These are phyloP conservation scores for Fusarium albosuccineum DNA, from an alignment of 2,329 filamentous ascomycete species.

Conservation along the genomic window DNA sequence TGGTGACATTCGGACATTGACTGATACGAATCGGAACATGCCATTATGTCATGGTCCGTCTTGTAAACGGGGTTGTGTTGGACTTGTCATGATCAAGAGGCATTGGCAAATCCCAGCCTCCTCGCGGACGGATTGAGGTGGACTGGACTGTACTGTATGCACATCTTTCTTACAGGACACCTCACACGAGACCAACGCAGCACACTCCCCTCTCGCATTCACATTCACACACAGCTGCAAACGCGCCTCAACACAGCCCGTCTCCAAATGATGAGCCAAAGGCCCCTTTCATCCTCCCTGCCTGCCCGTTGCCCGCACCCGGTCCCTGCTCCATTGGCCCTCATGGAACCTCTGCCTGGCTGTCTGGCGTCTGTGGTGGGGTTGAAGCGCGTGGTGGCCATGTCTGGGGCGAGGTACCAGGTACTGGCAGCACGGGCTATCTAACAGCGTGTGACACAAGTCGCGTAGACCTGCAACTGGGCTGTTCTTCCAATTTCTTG, in stretches of 20 bases:
- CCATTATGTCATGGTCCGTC: not conserved
- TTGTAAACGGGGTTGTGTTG: not conserved
- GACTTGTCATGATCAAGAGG: conserved; percentile 5
- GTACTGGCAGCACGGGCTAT: conserved; percentile 28
- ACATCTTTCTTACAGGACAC: conserved; percentile 14
- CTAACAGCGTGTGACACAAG: conserved; percentile 6
- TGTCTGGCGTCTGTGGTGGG: conserved; percentile 31
- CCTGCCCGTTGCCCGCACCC: conserved; percentile 33
- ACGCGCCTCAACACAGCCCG: conserved; percentile 9
- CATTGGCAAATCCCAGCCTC: conserved; percentile 16
- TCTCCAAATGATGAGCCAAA: conserved; percentile 10
- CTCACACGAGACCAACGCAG: conserved; percentile 17
- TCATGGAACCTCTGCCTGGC: conserved; percentile 23
- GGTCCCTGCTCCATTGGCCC: conserved; percentile 43
- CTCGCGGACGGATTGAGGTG: not conserved
- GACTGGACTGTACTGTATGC: not conserved
- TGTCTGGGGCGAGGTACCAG: conserved; percentile 26
- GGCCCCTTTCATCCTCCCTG: conserved; percentile 19
- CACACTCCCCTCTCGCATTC: no score
- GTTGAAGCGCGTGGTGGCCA: conserved; percentile 26
- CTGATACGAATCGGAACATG: conserved; percentile 6
- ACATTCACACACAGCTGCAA: not conserved
- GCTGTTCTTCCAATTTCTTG: conserved; percentile 32
- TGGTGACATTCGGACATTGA: conserved; percentile 16
- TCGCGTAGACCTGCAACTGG: conserved; percentile 20